Evolutionary conservation across 768 basidiomycete species (phyloP).

Genomic region (Phlebiopsis gigantea): DNA sequence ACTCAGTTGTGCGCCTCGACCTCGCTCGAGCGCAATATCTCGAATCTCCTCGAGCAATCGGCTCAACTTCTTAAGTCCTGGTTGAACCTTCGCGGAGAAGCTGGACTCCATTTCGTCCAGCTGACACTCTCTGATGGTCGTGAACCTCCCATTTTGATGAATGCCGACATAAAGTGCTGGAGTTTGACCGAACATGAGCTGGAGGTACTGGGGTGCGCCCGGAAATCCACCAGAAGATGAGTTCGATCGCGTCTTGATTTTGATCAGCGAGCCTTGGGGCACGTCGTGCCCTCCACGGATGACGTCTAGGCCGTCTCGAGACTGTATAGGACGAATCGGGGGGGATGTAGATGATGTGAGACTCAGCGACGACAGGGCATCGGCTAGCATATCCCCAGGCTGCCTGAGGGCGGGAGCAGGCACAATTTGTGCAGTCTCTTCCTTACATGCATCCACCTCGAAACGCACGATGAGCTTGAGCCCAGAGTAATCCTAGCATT

Average conservation of each 20-base stretch:
- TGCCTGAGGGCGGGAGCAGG: neutral
- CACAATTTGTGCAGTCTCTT: too few relatives aligned
- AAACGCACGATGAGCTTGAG: conserved; percentile 55
- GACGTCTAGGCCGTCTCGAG: too few relatives aligned
- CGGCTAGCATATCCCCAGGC: conserved; percentile 16
- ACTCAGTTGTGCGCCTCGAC: conserved; percentile 46
- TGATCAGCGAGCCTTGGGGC: conserved; percentile 5
- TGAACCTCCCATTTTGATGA: conserved; percentile 52
- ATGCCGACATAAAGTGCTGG: conserved; percentile 53
- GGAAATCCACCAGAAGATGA: conserved; percentile 15
- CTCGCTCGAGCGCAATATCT: conserved; percentile 45
- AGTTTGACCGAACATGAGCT: conserved; percentile 67
- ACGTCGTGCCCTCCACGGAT: conserved; percentile 1
- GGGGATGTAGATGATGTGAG: neutral
- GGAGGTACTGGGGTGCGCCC: too few relatives aligned
- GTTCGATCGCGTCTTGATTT: conserved; percentile 10
- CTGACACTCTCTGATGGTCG: conserved; percentile 39
- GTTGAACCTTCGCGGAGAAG: conserved; percentile 17
- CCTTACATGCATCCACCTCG: conserved; percentile 37
- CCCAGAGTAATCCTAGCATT: conserved; percentile 55
- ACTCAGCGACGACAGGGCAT: conserved; percentile 15
- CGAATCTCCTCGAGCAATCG: conserved; percentile 33
- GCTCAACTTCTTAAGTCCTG: conserved; percentile 27
- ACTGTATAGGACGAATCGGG: neutral
- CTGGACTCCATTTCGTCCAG: conserved; percentile 15